phyloP scores from a whole-genome alignment of 1,284 basidiomycete genomes.

The Cutaneotrichosporon curvatum region DNA sequence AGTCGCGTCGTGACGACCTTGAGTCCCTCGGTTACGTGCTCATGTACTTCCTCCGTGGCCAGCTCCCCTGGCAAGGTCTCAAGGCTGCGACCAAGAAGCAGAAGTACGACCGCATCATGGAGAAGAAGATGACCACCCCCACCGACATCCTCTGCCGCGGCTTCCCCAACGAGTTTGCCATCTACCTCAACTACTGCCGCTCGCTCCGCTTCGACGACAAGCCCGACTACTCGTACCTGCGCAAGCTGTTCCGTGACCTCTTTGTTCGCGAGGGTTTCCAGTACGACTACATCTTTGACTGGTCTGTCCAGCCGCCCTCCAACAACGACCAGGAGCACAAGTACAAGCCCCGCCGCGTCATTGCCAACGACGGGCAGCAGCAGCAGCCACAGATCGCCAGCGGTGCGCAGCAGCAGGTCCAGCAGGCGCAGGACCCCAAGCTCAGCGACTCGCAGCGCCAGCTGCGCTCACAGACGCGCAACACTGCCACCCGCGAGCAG shows the following conservation, averaged over 20 bases:
- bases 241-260: conserved; percentile 95
- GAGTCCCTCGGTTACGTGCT: conserved; percentile 94
- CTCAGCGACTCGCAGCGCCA: conserved; percentile 33
- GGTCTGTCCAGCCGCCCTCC: conserved; percentile 67
- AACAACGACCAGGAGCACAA: conserved; percentile 2
- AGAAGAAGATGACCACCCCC: conserved; percentile 94
- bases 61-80: conserved; percentile 94
- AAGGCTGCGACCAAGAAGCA: conserved; percentile 99
- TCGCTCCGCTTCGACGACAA: conserved; percentile 97
- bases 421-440: conserved; percentile 11
- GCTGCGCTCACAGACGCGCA: conserved; percentile 41
- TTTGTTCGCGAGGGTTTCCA: conserved; percentile 96
- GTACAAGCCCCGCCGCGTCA: conserved; percentile 8
- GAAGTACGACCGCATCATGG: conserved; percentile 99
- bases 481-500: conserved; percentile 24
- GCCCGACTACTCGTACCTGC: conserved; percentile 94
- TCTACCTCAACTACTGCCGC: conserved; percentile 95
- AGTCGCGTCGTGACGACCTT: conserved; percentile 90
- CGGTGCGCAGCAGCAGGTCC: conserved; percentile 4
- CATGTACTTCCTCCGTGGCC: conserved; percentile 94
- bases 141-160: conserved; percentile 92
- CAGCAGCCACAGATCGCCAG: conserved; percentile 6
- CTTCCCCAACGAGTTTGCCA: conserved; percentile 95
- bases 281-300: conserved; percentile 97
- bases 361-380: conserved; percentile 11